phyloP scores from a whole-genome alignment of 805 yeast genomes.

The Candida sonorensis region DNA sequence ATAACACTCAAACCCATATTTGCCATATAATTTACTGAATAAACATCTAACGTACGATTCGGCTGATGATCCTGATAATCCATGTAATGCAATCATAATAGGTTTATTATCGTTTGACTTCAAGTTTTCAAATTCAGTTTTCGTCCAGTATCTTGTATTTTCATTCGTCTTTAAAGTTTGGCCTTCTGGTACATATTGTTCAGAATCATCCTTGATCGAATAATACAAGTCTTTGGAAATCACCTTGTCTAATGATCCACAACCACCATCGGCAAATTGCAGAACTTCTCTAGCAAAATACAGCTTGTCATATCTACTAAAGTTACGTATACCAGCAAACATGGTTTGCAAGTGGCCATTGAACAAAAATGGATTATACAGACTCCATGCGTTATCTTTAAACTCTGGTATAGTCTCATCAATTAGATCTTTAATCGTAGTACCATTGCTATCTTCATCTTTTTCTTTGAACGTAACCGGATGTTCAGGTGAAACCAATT shows the following conservation, averaged over 20 bases:
- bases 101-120: conserved; percentile 38
- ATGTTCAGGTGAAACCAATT: conserved; percentile 4
- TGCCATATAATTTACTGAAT: conserved; percentile 31
- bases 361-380: conserved; percentile 56
- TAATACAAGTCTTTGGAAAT: conserved; percentile 31
- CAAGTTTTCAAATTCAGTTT: conserved; percentile 33
- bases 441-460: background rate
- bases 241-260: conserved; percentile 70
- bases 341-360: conserved; percentile 77
- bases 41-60: conserved; percentile 67
- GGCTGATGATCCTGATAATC: conserved; percentile 81
- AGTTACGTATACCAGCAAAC: conserved; percentile 51
- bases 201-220: conserved; percentile 11
- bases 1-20: conserved; percentile 48
- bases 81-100: conserved; percentile 61
- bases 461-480: conserved; percentile 5
- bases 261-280: conserved; percentile 57
- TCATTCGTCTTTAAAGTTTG: conserved; percentile 35
- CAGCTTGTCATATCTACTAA: conserved; percentile 44
- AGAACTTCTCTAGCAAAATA: conserved; percentile 71
- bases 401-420: conserved; percentile 33
- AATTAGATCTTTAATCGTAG: conserved; percentile 19
- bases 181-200: conserved; percentile 29
- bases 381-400: conserved; percentile 39
- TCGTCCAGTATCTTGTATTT: conserved; percentile 46